Evolutionary conservation across 2,329 filamentous ascomycete species (phyloP).

Genomic region (Raffaelea arxii): DNA sequence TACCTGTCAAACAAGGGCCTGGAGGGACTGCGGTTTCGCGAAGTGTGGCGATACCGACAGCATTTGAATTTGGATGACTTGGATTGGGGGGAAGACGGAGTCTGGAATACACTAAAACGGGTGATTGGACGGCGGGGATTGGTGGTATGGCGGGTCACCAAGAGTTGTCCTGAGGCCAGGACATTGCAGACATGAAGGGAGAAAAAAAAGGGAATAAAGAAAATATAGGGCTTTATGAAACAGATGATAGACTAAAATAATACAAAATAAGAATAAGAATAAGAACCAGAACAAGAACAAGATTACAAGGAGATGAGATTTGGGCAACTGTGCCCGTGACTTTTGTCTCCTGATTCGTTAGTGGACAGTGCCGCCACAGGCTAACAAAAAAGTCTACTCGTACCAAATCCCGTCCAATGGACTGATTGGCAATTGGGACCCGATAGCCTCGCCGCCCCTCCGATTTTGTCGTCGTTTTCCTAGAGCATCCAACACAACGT

Average conservation of each 20-base stretch:
- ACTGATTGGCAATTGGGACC: no score
- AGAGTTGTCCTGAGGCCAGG: constrained; percentile 41
- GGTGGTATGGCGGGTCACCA: constrained; percentile 54
- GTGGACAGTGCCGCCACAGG: no score
- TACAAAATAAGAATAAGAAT: no score
- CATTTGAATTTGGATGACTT: constrained; percentile 75
- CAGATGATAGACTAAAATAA: neutral
- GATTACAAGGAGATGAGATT: no score
- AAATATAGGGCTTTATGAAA: neutral
- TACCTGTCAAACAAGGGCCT: constrained; percentile 50
- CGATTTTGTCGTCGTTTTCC: no score
- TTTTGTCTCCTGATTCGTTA: no score
- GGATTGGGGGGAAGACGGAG: constrained; percentile 67
- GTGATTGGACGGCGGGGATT: constrained; percentile 57
- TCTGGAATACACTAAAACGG: constrained; percentile 59
- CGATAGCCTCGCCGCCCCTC: no score
- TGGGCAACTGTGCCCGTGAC: no score
- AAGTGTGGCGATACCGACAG: constrained; percentile 57
- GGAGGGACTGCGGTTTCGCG: constrained; percentile 52
- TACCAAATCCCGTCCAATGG: no score
- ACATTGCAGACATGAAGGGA: neutral
- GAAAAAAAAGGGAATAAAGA: neutral
- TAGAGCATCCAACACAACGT: no score
- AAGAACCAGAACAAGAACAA: no score
- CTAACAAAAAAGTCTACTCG: no score